phyloP scores from a whole-genome alignment of 177 flowering plant genomes.

The Vitis hybrid region DNA sequence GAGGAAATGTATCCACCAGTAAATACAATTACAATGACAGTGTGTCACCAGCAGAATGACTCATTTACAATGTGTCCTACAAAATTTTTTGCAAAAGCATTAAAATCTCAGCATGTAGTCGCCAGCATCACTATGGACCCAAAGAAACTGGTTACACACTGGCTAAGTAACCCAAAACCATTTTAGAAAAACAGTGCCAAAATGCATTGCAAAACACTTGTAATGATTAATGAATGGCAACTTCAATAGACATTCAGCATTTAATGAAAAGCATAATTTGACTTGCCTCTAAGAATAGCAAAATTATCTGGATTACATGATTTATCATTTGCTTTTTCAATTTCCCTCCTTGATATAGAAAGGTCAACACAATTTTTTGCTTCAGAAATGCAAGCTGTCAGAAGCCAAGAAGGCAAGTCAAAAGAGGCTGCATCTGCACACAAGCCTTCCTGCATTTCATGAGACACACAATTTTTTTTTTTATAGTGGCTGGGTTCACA shows the following conservation, averaged over 20 bases:
- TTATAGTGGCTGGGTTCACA: background rate
- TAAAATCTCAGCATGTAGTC: too few relatives aligned
- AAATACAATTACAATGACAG: too few relatives aligned
- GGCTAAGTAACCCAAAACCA: too few relatives aligned
- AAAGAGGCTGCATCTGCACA: slow-evolving; percentile 99
- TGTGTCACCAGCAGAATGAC: too few relatives aligned
- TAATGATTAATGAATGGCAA: background rate
- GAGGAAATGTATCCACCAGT: too few relatives aligned
- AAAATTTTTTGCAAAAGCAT: too few relatives aligned
- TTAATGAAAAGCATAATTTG: slow-evolving; percentile 1
- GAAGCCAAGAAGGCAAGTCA: slow-evolving; percentile 73
- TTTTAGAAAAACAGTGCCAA: too few relatives aligned
- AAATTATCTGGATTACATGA: slow-evolving; percentile 68
- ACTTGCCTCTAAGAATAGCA: slow-evolving; percentile 87
- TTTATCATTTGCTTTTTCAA: slow-evolving; percentile 48
- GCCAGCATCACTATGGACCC: too few relatives aligned
- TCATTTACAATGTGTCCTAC: too few relatives aligned
- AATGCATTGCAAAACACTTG: too few relatives aligned
- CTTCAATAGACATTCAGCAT: background rate
- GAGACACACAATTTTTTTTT: background rate
- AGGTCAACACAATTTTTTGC: slow-evolving; percentile 76
- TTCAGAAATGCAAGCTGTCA: slow-evolving; percentile 87
- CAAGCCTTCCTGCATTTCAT: slow-evolving; percentile 74
- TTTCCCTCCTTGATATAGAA: slow-evolving; percentile 52
- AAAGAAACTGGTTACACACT: too few relatives aligned